Evolutionary conservation across 345 rosid species (phyloP).

Genomic region (Eucalyptus tenuipes): DNA sequence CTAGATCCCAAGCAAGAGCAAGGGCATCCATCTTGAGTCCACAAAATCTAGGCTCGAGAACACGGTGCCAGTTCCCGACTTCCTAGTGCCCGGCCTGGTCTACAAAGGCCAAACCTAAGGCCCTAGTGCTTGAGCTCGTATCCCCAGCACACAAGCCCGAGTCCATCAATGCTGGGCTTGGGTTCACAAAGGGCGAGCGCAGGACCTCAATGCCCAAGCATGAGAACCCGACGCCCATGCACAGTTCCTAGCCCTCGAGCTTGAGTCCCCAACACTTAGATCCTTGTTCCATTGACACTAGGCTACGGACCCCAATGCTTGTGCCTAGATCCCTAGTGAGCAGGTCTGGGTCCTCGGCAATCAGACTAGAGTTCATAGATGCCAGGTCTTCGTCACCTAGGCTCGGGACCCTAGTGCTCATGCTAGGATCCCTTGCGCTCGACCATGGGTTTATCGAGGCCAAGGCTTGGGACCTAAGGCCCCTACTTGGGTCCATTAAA

Average conservation of each 20-base stretch:
- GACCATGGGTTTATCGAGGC: neutral
- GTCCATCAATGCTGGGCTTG: neutral
- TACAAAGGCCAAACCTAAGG: neutral
- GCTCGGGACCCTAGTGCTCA: neutral
- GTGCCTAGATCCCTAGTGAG: neutral
- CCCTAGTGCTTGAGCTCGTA: neutral
- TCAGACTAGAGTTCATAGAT: accelerated
- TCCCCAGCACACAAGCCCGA: neutral
- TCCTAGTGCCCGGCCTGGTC: neutral
- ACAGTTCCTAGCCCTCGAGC: neutral
- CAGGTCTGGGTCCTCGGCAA: accelerated
- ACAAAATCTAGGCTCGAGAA: neutral
- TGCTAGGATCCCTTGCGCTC: neutral
- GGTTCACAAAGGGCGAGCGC: neutral
- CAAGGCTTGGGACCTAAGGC: accelerated
- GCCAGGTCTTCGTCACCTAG: accelerated
- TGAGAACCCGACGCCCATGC: neutral
- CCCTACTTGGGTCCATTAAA: neutral
- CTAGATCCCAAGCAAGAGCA: neutral
- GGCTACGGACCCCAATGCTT: neutral
- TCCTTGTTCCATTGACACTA: neutral
- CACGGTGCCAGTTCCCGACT: accelerated
- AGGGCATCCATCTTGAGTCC: neutral
- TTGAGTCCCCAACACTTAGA: neutral
- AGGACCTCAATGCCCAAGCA: neutral